Evolutionary conservation across 2,329 filamentous ascomycete genomes (phyloP).

Genomic region (Scleromitrula shiraiana): DNA sequence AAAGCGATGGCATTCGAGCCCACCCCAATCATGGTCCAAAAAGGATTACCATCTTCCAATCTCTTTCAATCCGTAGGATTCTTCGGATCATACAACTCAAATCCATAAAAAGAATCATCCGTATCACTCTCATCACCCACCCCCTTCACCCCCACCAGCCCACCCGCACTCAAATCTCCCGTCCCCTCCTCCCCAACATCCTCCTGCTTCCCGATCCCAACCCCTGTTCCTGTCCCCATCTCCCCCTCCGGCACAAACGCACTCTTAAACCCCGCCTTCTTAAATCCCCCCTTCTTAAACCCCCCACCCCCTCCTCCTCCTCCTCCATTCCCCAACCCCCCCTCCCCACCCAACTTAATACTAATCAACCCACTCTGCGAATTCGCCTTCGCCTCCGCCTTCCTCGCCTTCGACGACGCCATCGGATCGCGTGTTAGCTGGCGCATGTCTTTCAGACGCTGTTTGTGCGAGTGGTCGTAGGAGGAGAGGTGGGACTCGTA

Average conservation of each 20-base stretch:
- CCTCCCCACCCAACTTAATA: constrained; percentile 49
- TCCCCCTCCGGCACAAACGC: constrained; percentile 49
- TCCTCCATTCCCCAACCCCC: constrained; percentile 18
- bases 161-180: constrained; percentile 51
- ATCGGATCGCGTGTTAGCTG: constrained; percentile 68
- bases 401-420: constrained; percentile 56
- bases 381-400: constrained; percentile 62
- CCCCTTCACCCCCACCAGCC: constrained; percentile 27
- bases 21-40: too few species aligned
- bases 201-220: not conserved
- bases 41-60: too few species aligned
- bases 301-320: constrained; percentile 31
- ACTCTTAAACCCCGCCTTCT: constrained; percentile 77
- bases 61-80: constrained; percentile 54
- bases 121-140: constrained; percentile 50
- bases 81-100: constrained; percentile 58
- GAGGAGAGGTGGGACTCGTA: constrained; percentile 90
- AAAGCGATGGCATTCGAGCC: too few species aligned
- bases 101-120: constrained; percentile 33
- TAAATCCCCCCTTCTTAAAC: constrained; percentile 65
- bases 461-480: constrained; percentile 94
- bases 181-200: constrained; percentile 31
- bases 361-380: constrained; percentile 51
- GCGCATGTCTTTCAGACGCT: constrained; percentile 82
- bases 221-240: constrained; percentile 17